Conservation (phyloP, 1,139 yeast genomes). For the Sugiyamaella paludigena region DNA sequence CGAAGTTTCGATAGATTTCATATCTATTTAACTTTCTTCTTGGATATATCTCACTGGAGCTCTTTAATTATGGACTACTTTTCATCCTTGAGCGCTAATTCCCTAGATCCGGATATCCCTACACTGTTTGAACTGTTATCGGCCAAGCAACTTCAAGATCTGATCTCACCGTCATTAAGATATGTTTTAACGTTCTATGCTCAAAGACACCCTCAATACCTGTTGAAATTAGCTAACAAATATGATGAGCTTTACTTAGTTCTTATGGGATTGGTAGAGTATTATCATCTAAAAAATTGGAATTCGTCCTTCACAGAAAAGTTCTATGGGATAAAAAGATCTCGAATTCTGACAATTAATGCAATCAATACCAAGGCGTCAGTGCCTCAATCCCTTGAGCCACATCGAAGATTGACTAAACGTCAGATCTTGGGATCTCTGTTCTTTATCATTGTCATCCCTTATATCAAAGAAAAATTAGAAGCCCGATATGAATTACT, state of each 20-base stretch:
- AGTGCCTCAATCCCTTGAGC: slow-evolving; percentile 52
- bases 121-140: slow-evolving; percentile 82
- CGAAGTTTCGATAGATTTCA: no score
- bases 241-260: slow-evolving; percentile 75
- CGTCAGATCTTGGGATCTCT: slow-evolving; percentile 60
- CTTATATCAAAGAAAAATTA: slow-evolving; percentile 68
- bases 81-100: slow-evolving; percentile 73
- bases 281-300: slow-evolving; percentile 68
- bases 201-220: slow-evolving; percentile 67
- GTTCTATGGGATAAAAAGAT: slow-evolving; percentile 83
- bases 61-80: slow-evolving; percentile 65
- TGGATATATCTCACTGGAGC: no score
- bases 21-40: no score
- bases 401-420: slow-evolving; percentile 51
- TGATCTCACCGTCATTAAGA: slow-evolving; percentile 79
- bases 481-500: slow-evolving; percentile 64
- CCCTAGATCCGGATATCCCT: slow-evolving; percentile 71
- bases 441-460: slow-evolving; percentile 60
- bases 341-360: slow-evolving; percentile 32
- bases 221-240: slow-evolving; percentile 59
- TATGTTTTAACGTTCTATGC: slow-evolving; percentile 82
- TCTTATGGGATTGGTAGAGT: slow-evolving; percentile 67
- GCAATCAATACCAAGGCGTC: slow-evolving; percentile 31
- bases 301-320: slow-evolving; percentile 88
- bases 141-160: slow-evolving; percentile 69